Evolutionary conservation across 805 yeast genomes (phyloP).

Genomic region (Lipomyces spencermartinsiae): DNA sequence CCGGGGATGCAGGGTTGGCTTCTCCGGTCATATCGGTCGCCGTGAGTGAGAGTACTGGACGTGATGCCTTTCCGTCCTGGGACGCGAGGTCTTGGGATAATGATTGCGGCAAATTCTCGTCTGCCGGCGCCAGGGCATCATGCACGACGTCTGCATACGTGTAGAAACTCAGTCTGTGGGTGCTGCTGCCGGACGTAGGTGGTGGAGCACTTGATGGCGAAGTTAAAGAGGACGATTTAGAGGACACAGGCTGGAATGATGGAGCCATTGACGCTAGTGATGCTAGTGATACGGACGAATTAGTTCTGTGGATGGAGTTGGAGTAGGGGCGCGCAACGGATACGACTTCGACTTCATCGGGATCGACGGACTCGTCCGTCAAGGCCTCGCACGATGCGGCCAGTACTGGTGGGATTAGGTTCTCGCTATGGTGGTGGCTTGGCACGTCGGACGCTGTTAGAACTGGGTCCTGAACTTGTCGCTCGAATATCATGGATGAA

Average conservation of each 20-base stretch:
- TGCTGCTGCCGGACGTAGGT: not conserved
- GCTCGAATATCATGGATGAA: constrained; percentile 65
- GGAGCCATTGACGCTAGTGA: not conserved
- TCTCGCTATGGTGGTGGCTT: constrained; percentile 58
- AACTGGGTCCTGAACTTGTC: constrained; percentile 66
- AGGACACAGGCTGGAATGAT: not conserved
- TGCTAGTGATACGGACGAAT: constrained; percentile 5
- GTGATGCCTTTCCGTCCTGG: not conserved
- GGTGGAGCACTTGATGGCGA: constrained; percentile 1
- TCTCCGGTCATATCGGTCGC: not conserved
- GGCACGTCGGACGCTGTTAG: constrained; percentile 29
- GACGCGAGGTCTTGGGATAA: not conserved
- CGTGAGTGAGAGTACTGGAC: not conserved
- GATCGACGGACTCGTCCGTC: constrained; percentile 60
- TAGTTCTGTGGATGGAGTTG: constrained; percentile 10
- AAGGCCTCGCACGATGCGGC: constrained; percentile 76
- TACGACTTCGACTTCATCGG: constrained; percentile 75
- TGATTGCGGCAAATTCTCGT: not conserved
- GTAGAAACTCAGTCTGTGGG: constrained; percentile 25
- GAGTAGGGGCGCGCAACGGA: constrained; percentile 59
- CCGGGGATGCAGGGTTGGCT: not conserved
- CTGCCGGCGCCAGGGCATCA: constrained; percentile 5
- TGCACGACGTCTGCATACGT: constrained; percentile 29
- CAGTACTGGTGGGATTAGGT: constrained; percentile 79
- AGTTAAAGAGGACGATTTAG: not conserved